phyloP scores from a whole-genome alignment of 768 basidiomycete genomes.

The Leccinum imitatum region DNA sequence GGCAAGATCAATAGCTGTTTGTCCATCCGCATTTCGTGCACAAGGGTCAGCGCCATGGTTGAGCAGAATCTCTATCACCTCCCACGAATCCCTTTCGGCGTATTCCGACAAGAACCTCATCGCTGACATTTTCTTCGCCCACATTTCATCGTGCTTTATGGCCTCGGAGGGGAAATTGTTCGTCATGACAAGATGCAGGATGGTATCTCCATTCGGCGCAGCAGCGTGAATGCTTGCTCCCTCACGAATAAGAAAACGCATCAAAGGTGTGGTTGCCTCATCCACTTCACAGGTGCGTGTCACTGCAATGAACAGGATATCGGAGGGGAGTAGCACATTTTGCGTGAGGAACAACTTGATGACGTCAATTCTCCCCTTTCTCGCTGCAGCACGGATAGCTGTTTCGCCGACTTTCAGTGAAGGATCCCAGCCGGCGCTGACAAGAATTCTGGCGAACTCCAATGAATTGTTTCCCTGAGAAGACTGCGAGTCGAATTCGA shows the following conservation, averaged over 20 bases:
- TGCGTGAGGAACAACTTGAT: not conserved
- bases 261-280: not conserved
- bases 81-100: too few species aligned
- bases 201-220: not conserved
- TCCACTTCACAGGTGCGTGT: too few species aligned
- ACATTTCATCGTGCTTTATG: not conserved
- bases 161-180: not conserved
- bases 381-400: not conserved
- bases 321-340: not conserved
- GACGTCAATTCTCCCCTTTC: not conserved
- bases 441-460: not conserved
- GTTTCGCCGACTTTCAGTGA: not conserved
- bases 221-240: not conserved
- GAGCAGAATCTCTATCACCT: not conserved
- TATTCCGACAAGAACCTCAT: too few species aligned
- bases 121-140: too few species aligned
- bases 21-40: not conserved
- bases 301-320: not conserved
- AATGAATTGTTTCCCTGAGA: rapidly evolving
- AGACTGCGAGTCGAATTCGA: not conserved
- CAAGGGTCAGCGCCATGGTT: not conserved
- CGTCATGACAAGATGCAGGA: not conserved
- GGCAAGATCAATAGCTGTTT: not conserved
- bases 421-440: not conserved
- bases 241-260: not conserved